Conservation (phyloP, 805 yeast genomes). For the Metschnikowia corniflorae region DNA sequence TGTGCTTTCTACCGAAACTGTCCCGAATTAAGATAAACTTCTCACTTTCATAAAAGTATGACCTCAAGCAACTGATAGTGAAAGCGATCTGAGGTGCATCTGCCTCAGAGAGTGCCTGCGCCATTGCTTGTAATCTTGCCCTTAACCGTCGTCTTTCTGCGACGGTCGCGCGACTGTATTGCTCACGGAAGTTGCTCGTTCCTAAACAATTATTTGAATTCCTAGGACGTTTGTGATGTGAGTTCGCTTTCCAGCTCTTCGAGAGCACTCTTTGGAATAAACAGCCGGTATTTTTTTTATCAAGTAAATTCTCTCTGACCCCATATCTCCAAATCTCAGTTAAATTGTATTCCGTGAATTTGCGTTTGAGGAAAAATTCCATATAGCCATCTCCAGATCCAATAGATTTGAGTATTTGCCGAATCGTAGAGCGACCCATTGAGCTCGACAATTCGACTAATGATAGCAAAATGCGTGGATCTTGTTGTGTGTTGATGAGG, state of each 20-base stretch:
- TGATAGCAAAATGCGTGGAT: background rate
- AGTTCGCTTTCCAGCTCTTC: slow-evolving; percentile 12
- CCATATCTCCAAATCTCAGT: slow-evolving; percentile 16
- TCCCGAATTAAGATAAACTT: slow-evolving; percentile 11
- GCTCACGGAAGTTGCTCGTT: slow-evolving; percentile 10
- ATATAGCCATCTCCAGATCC: background rate
- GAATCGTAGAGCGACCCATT: slow-evolving; percentile 1
- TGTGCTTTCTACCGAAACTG: slow-evolving; percentile 17
- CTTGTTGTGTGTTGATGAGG: background rate
- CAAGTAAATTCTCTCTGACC: slow-evolving; percentile 12
- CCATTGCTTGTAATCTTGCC: slow-evolving; percentile 26
- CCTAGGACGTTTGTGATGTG: slow-evolving; percentile 3
- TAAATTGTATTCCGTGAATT: slow-evolving; percentile 12
- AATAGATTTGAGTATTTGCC: slow-evolving; percentile 2
- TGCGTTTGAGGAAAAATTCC: background rate
- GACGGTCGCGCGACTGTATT: slow-evolving; percentile 14
- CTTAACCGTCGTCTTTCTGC: slow-evolving; percentile 23
- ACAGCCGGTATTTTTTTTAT: slow-evolving; percentile 5
- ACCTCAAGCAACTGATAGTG: slow-evolving; percentile 15
- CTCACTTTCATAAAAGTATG: slow-evolving; percentile 1
- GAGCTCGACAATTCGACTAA: slow-evolving; percentile 7
- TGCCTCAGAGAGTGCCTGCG: slow-evolving; percentile 27
- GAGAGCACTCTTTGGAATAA: slow-evolving; percentile 15
- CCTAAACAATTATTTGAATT: background rate
- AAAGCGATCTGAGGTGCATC: slow-evolving; percentile 17